Evolutionary conservation across 805 yeast genomes (phyloP).

Genomic region (Tetrapisispora nanseiensis): DNA sequence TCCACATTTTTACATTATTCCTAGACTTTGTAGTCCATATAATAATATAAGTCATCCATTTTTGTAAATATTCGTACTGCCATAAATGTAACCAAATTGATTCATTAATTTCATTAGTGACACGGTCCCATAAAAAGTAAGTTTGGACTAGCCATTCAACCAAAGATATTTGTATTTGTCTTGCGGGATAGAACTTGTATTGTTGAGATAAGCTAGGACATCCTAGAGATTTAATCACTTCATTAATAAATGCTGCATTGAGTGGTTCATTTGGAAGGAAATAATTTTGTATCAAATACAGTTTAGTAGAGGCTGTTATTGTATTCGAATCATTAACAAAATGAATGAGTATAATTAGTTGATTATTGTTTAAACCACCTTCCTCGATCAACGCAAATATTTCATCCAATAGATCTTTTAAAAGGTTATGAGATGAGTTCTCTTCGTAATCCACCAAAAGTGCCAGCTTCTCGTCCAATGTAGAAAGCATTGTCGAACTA

Average conservation of each 20-base stretch:
- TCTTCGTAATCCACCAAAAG: neutral
- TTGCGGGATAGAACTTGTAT: slow-evolving; percentile 12
- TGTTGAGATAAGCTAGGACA: slow-evolving; percentile 16
- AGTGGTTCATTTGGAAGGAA: slow-evolving; percentile 26
- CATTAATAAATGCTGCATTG: slow-evolving; percentile 16
- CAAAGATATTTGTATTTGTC: slow-evolving; percentile 20
- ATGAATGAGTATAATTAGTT: slow-evolving; percentile 10
- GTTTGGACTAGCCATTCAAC: slow-evolving; percentile 31
- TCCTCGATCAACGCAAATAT: slow-evolving; percentile 9
- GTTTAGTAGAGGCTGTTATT: slow-evolving; percentile 12
- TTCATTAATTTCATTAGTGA: slow-evolving; percentile 8
- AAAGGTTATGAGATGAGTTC: neutral
- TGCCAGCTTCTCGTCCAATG: neutral
- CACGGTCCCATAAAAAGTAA: slow-evolving; percentile 18
- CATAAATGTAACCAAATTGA: slow-evolving; percentile 29
- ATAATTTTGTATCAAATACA: slow-evolving; percentile 19
- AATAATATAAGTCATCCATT: slow-evolving; percentile 28
- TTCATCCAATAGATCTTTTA: neutral
- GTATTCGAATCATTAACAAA: slow-evolving; percentile 13
- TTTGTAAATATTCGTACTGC: slow-evolving; percentile 30
- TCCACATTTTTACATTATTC: slow-evolving; percentile 25
- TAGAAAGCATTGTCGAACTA: neutral
- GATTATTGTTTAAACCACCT: slow-evolving; percentile 14
- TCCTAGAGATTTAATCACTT: slow-evolving; percentile 27
- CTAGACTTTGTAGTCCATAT: slow-evolving; percentile 24